These are phyloP conservation scores for Aspergillus phoenicis DNA, from an alignment of 2,329 filamentous ascomycete genomes.

Conservation along the genomic window DNA sequence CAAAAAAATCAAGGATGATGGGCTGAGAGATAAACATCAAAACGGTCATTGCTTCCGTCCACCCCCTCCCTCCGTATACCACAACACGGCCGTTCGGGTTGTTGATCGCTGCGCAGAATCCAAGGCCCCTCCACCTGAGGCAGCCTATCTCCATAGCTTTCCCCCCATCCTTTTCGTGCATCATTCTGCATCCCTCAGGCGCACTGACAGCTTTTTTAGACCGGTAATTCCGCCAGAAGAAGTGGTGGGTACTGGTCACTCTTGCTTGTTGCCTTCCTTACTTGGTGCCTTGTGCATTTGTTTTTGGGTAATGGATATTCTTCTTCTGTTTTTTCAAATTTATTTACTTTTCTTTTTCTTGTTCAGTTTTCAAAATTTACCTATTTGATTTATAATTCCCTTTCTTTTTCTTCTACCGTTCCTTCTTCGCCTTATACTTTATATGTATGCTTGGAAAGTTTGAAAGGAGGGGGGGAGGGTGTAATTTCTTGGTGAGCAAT, in stretches of 20 bases:
- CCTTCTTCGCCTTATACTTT: not conserved
- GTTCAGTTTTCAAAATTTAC: too few species aligned
- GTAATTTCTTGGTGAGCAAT: not conserved
- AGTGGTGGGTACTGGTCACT: not conserved
- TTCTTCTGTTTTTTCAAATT: not conserved
- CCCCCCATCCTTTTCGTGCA: conserved; percentile 22
- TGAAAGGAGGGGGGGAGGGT: not conserved
- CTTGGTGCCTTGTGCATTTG: not conserved
- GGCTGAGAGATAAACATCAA: too few species aligned
- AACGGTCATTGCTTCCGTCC: not conserved
- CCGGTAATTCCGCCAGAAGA: conserved; percentile 12
- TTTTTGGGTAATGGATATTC: conserved; percentile 1
- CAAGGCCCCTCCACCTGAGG: conserved; percentile 14
- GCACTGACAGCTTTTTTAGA: conserved; percentile 21
- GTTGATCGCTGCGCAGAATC: conserved; percentile 12
- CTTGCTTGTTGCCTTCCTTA: too few species aligned
- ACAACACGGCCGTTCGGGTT: not conserved
- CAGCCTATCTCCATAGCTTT: conserved; percentile 21
- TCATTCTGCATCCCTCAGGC: conserved; percentile 17
- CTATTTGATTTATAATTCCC: not conserved
- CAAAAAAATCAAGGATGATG: not conserved
- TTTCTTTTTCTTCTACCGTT: not conserved
- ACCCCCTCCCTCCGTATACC: not conserved
- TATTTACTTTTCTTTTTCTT: not conserved
- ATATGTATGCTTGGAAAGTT: not conserved